These are phyloP conservation scores for Kodamaea sagamina DNA, from an alignment of 805 yeast species.

Conservation along the genomic window DNA sequence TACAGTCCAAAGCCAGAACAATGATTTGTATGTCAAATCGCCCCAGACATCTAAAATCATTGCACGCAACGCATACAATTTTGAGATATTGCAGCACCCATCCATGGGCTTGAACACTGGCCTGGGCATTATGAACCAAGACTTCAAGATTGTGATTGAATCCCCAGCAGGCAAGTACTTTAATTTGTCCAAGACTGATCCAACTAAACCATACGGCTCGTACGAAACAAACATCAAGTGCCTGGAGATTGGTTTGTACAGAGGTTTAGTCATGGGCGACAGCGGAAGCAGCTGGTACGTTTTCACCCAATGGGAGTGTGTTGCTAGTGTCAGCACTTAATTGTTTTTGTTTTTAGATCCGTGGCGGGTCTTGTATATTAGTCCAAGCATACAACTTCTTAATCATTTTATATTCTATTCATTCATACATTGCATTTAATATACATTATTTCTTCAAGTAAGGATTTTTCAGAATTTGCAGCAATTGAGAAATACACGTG, in stretches of 20 bases:
- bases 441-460: too few species aligned
- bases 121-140: constrained; percentile 37
- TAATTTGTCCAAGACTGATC: constrained; percentile 55
- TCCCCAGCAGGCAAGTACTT: constrained; percentile 82
- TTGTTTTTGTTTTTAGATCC: background rate
- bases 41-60: constrained; percentile 76
- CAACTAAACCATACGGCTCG: constrained; percentile 48
- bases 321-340: constrained; percentile 4
- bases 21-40: constrained; percentile 78
- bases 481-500: too few species aligned
- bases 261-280: constrained; percentile 78
- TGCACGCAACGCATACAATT: constrained; percentile 60
- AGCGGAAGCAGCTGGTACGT: constrained; percentile 81
- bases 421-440: constrained; percentile 5
- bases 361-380: constrained; percentile 5
- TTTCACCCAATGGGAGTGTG: constrained; percentile 87
- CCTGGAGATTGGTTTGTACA: constrained; percentile 78
- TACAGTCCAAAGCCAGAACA: constrained; percentile 63
- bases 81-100: constrained; percentile 64
- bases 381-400: constrained; percentile 3
- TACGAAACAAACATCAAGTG: constrained; percentile 65
- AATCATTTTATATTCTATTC: background rate
- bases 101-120: constrained; percentile 47
- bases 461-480: too few species aligned
- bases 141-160: constrained; percentile 66